Conservation (phyloP, 1,284 basidiomycete genomes). For the Cutaneotrichosporon sp. region DNA sequence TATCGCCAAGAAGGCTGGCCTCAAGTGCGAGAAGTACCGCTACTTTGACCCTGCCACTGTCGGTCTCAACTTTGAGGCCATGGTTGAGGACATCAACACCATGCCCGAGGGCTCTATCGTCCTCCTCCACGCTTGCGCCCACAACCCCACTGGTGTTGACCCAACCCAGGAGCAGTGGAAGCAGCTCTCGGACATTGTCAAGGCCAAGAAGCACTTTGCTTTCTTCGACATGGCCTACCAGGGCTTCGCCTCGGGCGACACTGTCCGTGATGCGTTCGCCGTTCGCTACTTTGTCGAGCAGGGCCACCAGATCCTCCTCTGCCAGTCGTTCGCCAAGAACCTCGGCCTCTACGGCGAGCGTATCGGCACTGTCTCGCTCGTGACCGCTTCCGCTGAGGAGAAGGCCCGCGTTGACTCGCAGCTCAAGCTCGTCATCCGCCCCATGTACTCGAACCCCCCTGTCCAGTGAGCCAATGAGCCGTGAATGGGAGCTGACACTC, state of each 20-base stretch:
- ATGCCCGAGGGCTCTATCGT: slow-evolving; percentile 57
- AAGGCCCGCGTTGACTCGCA: slow-evolving; percentile 87
- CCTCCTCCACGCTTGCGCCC: slow-evolving; percentile 62
- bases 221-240: slow-evolving; percentile 81
- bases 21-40: slow-evolving; percentile 83
- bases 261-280: slow-evolving; percentile 88
- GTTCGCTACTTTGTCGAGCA: slow-evolving; percentile 89
- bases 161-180: slow-evolving; percentile 92
- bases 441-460: slow-evolving; percentile 98
- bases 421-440: slow-evolving; percentile 91
- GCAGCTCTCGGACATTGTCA: slow-evolving; percentile 81
- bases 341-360: slow-evolving; percentile 98
- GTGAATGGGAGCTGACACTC: slow-evolving; percentile 24
- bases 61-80: slow-evolving; percentile 85
- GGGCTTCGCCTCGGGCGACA: slow-evolving; percentile 87
- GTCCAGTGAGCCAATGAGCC: slow-evolving; percentile 58
- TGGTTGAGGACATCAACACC: slow-evolving; percentile 76
- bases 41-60: slow-evolving; percentile 96
- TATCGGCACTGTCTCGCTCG: slow-evolving; percentile 87
- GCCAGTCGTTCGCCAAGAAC: slow-evolving; percentile 99
- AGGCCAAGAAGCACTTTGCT: slow-evolving; percentile 59
- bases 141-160: slow-evolving; percentile 94
- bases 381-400: slow-evolving; percentile 71
- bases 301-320: slow-evolving; percentile 80
- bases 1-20: slow-evolving; percentile 66